Evolutionary conservation across 2,329 filamentous ascomycete genomes (phyloP).

Genomic region (Fusarium clavum): DNA sequence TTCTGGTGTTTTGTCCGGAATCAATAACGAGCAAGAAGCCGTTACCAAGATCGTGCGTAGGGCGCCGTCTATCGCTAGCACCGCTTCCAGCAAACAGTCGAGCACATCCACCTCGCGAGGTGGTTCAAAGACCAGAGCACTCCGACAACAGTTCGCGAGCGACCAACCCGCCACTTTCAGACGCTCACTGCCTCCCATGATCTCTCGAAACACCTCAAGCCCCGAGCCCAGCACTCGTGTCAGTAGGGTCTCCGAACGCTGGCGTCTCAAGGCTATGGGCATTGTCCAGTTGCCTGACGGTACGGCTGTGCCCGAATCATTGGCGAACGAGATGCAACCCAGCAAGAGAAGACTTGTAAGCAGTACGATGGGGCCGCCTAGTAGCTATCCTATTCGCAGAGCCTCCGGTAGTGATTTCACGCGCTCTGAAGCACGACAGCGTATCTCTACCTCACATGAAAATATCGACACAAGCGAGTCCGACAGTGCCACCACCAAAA

Average conservation of each 20-base stretch:
- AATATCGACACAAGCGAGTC: conserved; percentile 10
- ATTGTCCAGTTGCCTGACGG: conserved; percentile 65
- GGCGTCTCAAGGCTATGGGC: conserved; percentile 62
- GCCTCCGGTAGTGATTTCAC: conserved; percentile 43
- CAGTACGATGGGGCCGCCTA: conserved; percentile 47
- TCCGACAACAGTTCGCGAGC: conserved; percentile 51
- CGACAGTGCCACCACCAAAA: conserved; percentile 37
- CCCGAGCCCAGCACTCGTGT: conserved; percentile 44
- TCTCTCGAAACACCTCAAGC: conserved; percentile 44
- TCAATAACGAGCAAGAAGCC: conserved; percentile 53
- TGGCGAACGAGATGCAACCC: conserved; percentile 59
- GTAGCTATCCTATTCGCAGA: conserved; percentile 32
- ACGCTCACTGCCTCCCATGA: conserved; percentile 54
- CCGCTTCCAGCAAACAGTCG: conserved; percentile 39
- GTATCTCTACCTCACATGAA: conserved; percentile 42
- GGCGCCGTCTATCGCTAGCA: conserved; percentile 40
- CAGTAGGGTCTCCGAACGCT: conserved; percentile 58
- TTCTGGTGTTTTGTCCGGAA: conserved; percentile 56
- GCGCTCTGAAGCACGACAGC: conserved; percentile 32
- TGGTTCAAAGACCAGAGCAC: conserved; percentile 54
- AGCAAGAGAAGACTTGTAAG: conserved; percentile 55
- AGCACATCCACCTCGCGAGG: conserved; percentile 37
- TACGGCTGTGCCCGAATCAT: conserved; percentile 63
- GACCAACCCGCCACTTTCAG: conserved; percentile 50
- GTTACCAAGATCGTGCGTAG: conserved; percentile 52